Percentiles rank a stretch among this genome's conserved stretches.
Conservation (phyloP, 139 green algal genomes). For the Nannochloris sp. region DNA sequence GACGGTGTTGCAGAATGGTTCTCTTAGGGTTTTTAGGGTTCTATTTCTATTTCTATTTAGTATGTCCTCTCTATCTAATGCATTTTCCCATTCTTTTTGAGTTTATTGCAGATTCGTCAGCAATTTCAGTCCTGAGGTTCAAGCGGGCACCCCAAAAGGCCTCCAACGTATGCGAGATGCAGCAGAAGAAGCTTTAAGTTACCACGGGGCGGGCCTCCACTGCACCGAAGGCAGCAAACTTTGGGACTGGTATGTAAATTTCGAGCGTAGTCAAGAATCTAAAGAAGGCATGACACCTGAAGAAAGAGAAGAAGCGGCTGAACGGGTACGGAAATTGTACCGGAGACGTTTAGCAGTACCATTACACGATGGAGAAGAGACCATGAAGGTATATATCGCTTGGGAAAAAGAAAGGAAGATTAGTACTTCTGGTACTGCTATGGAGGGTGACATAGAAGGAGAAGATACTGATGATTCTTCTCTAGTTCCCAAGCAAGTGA, state of each 20-base stretch:
- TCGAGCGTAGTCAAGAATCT: constrained; percentile 10
- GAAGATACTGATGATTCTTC: too few species aligned
- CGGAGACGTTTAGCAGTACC: constrained; percentile 56
- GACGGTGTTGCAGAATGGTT: too few species aligned
- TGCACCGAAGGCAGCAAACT: constrained; percentile 29
- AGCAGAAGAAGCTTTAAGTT: too few species aligned
- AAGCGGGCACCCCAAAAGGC: constrained; percentile 10
- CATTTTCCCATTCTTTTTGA: too few species aligned
- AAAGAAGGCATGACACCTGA: neutral
- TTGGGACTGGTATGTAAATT: constrained; percentile 47
- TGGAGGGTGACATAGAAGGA: too few species aligned
- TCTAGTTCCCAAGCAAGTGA: neutral
- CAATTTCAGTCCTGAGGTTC: constrained; percentile 37
- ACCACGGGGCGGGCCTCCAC: too few species aligned
- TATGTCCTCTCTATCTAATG: too few species aligned
- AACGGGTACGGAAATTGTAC: constrained; percentile 52
- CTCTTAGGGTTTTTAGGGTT: neutral
- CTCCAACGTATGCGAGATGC: too few species aligned
- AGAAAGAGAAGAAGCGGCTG: constrained; percentile 26
- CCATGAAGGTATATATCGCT: constrained; percentile 45
- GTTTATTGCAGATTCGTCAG: constrained; percentile 33
- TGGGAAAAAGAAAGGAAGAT: constrained; percentile 34
- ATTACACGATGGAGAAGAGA: constrained; percentile 21
- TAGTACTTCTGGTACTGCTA: neutral
- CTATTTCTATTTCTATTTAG: too few species aligned